Conservation (phyloP, 768 basidiomycete genomes). For the Hirschioporus abietinus region DNA sequence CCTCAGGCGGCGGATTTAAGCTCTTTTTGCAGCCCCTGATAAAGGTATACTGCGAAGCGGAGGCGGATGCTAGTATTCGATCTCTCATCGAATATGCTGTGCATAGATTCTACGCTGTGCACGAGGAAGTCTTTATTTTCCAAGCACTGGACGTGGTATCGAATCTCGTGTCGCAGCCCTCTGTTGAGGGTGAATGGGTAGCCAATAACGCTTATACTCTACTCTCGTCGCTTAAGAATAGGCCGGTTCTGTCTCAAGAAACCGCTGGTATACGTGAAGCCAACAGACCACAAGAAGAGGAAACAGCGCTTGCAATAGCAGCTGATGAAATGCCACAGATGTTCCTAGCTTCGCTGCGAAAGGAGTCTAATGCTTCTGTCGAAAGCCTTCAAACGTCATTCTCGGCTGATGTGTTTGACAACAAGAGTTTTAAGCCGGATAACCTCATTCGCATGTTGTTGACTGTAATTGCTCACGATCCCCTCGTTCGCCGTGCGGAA, state of each 20-base stretch:
- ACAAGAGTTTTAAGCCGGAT: conserved; percentile 50
- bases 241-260: conserved; percentile 41
- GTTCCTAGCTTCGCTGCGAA: conserved; percentile 51
- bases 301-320: conserved; percentile 61
- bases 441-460: conserved; percentile 68
- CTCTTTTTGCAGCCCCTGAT: conserved; percentile 71
- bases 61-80: conserved; percentile 50
- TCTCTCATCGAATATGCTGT: conserved; percentile 66
- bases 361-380: conserved; percentile 24
- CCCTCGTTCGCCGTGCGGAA: conserved; percentile 59
- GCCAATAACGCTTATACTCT: conserved; percentile 53
- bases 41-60: conserved; percentile 63
- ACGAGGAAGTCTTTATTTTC: conserved; percentile 69
- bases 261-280: conserved; percentile 61
- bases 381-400: conserved; percentile 36
- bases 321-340: conserved; percentile 73
- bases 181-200: conserved; percentile 45
- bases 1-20: conserved; percentile 63
- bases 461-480: conserved; percentile 76
- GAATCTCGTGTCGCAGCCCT: conserved; percentile 45
- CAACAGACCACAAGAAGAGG: conserved; percentile 61
- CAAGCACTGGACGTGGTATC: conserved; percentile 63
- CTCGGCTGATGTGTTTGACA: conserved; percentile 56
- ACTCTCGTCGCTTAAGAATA: conserved; percentile 49
- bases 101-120: conserved; percentile 68